These are phyloP conservation scores for Terfezia boudieri DNA, from an alignment of 495 filamentous ascomycete genomes.

Conservation along the genomic window DNA sequence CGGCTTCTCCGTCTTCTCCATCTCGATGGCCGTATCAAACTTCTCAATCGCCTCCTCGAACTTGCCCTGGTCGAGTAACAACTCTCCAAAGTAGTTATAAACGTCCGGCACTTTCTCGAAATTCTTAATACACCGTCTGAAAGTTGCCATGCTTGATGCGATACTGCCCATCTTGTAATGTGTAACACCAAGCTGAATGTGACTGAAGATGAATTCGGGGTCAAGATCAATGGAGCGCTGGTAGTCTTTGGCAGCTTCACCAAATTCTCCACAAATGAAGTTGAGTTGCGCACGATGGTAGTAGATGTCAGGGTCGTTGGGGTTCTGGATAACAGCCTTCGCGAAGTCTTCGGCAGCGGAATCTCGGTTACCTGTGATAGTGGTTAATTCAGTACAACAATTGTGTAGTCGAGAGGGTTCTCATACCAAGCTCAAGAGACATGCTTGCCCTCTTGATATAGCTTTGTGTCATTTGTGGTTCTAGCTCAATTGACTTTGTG, in stretches of 20 bases:
- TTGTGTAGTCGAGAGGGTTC: background rate
- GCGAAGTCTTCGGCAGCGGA: slow-evolving; percentile 74
- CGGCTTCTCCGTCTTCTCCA: slow-evolving; percentile 86
- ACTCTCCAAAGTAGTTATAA: slow-evolving; percentile 98
- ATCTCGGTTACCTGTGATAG: slow-evolving; percentile 51
- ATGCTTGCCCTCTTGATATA: slow-evolving; percentile 98
- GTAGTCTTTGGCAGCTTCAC: slow-evolving; percentile 89
- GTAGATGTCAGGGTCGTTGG: slow-evolving; percentile 88
- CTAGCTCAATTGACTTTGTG: slow-evolving; percentile 72
- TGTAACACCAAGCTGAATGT: slow-evolving; percentile 97
- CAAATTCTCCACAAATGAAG: slow-evolving; percentile 88
- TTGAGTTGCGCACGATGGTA: slow-evolving; percentile 97
- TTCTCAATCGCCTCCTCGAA: slow-evolving; percentile 90
- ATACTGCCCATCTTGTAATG: slow-evolving; percentile 99
- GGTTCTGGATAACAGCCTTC: slow-evolving; percentile 62
- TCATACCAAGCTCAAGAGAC: slow-evolving; percentile 78
- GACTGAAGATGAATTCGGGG: slow-evolving; percentile 88
- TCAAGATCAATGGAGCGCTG: slow-evolving; percentile 98
- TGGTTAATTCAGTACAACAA: background rate
- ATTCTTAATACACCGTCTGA: slow-evolving; percentile 92
- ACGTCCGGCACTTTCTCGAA: slow-evolving; percentile 92
- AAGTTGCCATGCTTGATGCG: slow-evolving; percentile 94
- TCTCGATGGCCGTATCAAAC: slow-evolving; percentile 92
- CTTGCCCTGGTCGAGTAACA: slow-evolving; percentile 93
- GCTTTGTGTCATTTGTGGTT: slow-evolving; percentile 75